phyloP scores from a whole-genome alignment of 164 flowering plant species.

The Dillenia turbinata region DNA sequence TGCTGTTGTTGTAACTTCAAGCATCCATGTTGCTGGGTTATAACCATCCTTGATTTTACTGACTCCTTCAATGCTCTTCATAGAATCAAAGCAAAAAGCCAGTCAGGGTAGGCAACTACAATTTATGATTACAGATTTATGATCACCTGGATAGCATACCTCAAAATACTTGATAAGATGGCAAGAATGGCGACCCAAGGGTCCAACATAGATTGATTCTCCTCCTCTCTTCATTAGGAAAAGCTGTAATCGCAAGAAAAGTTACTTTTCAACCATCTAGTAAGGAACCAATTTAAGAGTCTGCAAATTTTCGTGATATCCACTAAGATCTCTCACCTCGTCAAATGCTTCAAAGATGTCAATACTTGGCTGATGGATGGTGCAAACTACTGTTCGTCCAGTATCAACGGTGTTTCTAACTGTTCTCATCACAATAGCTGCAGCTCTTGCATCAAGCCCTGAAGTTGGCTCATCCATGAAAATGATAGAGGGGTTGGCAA shows the following conservation, averaged over 20 bases:
- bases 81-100: neutral
- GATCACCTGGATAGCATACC: slow-evolving; percentile 18
- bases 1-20: slow-evolving; percentile 30
- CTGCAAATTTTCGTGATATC: neutral
- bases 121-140: no score
- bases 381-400: slow-evolving; percentile 63
- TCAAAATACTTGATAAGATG: slow-evolving; percentile 48
- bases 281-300: no score
- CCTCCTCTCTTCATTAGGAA: slow-evolving; percentile 55
- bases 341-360: slow-evolving; percentile 65
- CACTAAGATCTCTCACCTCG: slow-evolving; percentile 27
- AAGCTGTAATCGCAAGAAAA: slow-evolving; percentile 28
- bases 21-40: slow-evolving; percentile 52
- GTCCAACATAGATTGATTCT: slow-evolving; percentile 46
- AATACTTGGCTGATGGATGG: slow-evolving; percentile 68
- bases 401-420: slow-evolving; percentile 65
- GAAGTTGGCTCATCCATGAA: slow-evolving; percentile 79
- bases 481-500: slow-evolving; percentile 63
- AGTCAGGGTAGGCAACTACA: no score
- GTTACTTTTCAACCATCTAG: no score
- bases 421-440: slow-evolving; percentile 68
- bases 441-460: slow-evolving; percentile 70
- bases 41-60: slow-evolving; percentile 34
- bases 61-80: slow-evolving; percentile 23
- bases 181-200: slow-evolving; percentile 41